Percentiles rank a stretch among this genome's conserved stretches.
Evolutionary conservation across 1,139 yeast genomes (phyloP).

Genomic region (Insectozyma bohioensis): DNA sequence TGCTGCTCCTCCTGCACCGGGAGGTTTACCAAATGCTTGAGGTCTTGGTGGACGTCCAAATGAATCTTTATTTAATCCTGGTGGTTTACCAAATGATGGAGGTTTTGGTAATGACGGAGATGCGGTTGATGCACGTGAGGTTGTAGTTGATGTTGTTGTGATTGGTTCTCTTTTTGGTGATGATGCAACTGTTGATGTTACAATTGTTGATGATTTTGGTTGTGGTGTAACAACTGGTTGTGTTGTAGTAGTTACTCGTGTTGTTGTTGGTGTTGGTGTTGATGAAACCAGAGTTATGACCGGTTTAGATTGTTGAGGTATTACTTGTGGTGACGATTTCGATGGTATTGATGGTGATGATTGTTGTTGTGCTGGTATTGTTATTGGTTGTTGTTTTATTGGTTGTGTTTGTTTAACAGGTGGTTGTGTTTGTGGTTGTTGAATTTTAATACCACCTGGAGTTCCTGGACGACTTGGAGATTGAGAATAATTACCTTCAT

Average conservation of each 20-base stretch:
- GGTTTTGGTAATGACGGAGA: conserved; percentile 13
- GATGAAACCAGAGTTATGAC: background rate
- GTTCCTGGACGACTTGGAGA: conserved; percentile 29
- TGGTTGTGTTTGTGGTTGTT: conserved; percentile 2
- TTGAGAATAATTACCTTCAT: conserved; percentile 26
- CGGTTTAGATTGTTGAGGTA: background rate
- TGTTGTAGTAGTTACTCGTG: conserved; percentile 1
- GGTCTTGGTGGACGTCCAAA: conserved; percentile 20
- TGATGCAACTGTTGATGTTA: conserved; percentile 13
- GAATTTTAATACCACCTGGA: conserved; percentile 23
- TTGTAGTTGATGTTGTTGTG: conserved; percentile 8
- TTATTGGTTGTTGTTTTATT: background rate
- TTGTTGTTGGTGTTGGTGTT: conserved; percentile 3
- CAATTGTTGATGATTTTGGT: conserved; percentile 8
- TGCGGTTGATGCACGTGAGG: conserved; percentile 11
- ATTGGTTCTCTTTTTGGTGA: conserved; percentile 2
- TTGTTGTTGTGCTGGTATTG: background rate
- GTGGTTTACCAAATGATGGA: conserved; percentile 19
- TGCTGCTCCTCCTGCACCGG: conserved; percentile 10
- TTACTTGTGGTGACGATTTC: conserved; percentile 2
- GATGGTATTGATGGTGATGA: background rate
- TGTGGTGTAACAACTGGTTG: conserved; percentile 6
- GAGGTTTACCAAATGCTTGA: conserved; percentile 25
- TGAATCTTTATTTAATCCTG: conserved; percentile 17
- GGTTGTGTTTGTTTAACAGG: conserved; percentile 5